Evolutionary conservation across 1,284 basidiomycete species (phyloP).

Genomic region (Ceratorhiza oryzae-sativae): DNA sequence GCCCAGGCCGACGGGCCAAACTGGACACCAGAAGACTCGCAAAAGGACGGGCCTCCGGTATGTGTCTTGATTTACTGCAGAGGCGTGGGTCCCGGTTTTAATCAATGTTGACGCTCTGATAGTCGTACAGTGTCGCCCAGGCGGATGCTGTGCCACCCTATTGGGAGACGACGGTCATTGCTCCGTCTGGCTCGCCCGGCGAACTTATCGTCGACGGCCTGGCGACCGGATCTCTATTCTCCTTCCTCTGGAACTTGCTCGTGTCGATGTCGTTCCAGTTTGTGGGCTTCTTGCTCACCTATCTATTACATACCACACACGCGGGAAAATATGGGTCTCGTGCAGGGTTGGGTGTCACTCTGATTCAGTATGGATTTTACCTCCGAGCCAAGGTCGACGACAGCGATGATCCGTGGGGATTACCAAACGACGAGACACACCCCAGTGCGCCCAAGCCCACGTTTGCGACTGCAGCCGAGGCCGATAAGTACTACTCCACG

Average conservation of each 20-base stretch:
- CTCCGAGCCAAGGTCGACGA: slow-evolving; percentile 61
- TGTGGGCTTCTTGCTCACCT: slow-evolving; percentile 92
- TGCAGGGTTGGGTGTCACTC: slow-evolving; percentile 91
- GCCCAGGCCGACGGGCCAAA: slow-evolving; percentile 67
- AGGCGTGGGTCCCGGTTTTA: slow-evolving; percentile 22
- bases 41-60: slow-evolving; percentile 85
- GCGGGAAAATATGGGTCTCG: slow-evolving; percentile 94
- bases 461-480: slow-evolving; percentile 44
- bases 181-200: slow-evolving; percentile 57
- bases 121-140: slow-evolving; percentile 90
- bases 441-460: slow-evolving; percentile 39
- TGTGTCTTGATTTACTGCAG: slow-evolving; percentile 48
- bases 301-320: slow-evolving; percentile 92
- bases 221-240: slow-evolving; percentile 69
- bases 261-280: slow-evolving; percentile 98
- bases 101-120: slow-evolving; percentile 41
- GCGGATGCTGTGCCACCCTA: slow-evolving; percentile 93
- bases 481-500: slow-evolving; percentile 43
- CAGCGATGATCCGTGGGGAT: slow-evolving; percentile 48
- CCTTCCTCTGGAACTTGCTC: slow-evolving; percentile 81
- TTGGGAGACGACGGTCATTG: slow-evolving; percentile 95
- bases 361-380: slow-evolving; percentile 93
- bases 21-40: slow-evolving; percentile 78
- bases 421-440: slow-evolving; percentile 30
- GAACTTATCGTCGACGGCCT: slow-evolving; percentile 78